Evolutionary conservation across 2,329 filamentous ascomycete genomes (phyloP), one percentile per base, ranked within the genome.

Genomic region (Microdochium bolleyi): DNA sequence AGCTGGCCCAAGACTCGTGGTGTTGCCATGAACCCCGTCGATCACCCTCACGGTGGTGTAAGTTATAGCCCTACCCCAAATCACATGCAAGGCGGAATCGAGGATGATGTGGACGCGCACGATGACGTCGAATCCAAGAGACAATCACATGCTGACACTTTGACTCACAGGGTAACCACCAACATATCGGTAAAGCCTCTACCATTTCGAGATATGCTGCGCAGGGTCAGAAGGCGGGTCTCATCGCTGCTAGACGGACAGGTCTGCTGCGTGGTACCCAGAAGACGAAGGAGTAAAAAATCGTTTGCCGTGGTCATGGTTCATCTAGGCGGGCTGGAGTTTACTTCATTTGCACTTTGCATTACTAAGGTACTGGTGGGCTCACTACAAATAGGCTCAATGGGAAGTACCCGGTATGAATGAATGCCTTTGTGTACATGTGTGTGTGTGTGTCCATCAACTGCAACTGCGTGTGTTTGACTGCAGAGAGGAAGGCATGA

Each of bases 21-120:
- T 96, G 94, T 99, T 87, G 94, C 94, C 79, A 99, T 99, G 94
- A 99, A 99, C 83, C 94, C 94, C 70, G 94, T 99, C 71, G 94
- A 99, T 81, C 94, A 99, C 85, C 89, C 89, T 77, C 89, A 94
- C 87, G 89, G 89, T 89, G 88, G 87, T 89, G 80, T 82, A 82
- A 64, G 79, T 82, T 50, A 50, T 51, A 49, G 49, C 53, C 4
- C 46, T 2, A 25, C 7, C 16, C 5, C 19, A 13, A 19, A 46
- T 10, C 14, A 46, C 21, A 19, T 7, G 41, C 41, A 19, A 13
- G 5, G 19, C 19, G 19, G 16, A 21, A 19, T 7, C 16, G 41
- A 22, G 3, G 19, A 24, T 8, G 21, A 7, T 22, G 21, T 19
- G 41, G 21, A 46, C 9, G 22, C 3, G 16, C 14, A 16, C 5